These are phyloP conservation scores for Calonectria pteridis DNA, from an alignment of 2,329 filamentous ascomycete species.

Conservation along the genomic window DNA sequence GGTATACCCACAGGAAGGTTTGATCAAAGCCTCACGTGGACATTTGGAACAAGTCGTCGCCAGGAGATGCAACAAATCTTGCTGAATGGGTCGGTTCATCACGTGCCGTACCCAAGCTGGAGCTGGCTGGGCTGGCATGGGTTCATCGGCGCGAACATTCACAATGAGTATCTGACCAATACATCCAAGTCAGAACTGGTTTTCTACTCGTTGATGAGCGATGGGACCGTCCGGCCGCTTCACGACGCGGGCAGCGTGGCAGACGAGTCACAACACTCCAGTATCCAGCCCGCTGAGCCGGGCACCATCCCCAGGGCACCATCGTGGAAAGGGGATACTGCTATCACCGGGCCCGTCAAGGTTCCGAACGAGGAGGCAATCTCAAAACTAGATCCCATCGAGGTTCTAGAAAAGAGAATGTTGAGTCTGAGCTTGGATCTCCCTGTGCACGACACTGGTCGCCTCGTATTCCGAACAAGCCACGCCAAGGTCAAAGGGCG, in stretches of 20 bases:
- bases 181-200: background rate
- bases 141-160: background rate
- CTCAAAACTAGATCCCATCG: background rate
- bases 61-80: background rate
- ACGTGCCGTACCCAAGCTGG: conserved; percentile 5
- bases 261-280: background rate
- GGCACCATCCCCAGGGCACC: background rate
- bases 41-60: background rate
- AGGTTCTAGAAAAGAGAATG: background rate
- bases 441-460: conserved; percentile 1
- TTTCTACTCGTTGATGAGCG: conserved; percentile 6
- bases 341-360: background rate
- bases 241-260: background rate
- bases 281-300: no score
- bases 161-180: background rate
- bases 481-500: background rate
- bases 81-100: background rate
- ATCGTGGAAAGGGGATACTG: background rate
- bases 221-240: background rate
- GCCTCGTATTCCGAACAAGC: background rate
- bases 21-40: conserved; percentile 24
- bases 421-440: background rate
- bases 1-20: background rate
- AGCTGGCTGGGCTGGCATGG: background rate
- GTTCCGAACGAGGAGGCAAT: background rate